Conservation (phyloP, 2,329 filamentous ascomycete species). For the Eutypa lata region DNA sequence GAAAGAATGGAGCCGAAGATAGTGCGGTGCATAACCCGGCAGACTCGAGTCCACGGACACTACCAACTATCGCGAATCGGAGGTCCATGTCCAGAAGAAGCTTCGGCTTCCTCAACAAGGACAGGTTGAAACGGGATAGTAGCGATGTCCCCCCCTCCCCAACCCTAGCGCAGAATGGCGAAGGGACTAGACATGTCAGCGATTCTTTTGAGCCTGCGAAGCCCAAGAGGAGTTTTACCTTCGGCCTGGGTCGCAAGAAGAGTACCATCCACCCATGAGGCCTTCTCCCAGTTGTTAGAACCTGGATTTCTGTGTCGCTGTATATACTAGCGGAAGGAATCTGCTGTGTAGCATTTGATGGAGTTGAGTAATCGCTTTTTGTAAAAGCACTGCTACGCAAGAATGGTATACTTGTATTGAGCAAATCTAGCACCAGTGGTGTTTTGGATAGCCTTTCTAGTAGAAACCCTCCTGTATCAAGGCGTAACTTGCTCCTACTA, state of each 20-base stretch:
- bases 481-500: neutral
- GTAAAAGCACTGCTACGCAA: neutral
- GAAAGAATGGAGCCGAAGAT: conserved; percentile 48
- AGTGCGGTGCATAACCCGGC: conserved; percentile 5
- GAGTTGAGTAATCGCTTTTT: neutral
- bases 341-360: neutral
- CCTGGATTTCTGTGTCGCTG: neutral
- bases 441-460: neutral
- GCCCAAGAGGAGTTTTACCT: conserved; percentile 63
- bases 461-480: neutral
- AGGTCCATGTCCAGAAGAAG: conserved; percentile 79
- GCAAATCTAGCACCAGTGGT: neutral
- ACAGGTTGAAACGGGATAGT: conserved; percentile 38
- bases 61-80: conserved; percentile 23
- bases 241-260: conserved; percentile 69
- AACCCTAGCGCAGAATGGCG: conserved; percentile 27
- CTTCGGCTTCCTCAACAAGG: conserved; percentile 62
- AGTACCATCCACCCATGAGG: conserved; percentile 45
- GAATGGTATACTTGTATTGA: neutral
- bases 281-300: conserved; percentile 3
- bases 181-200: conserved; percentile 26
- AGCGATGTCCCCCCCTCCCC: conserved; percentile 22
- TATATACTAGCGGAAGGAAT: neutral
- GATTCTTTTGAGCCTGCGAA: conserved; percentile 43
- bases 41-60: neutral